Conservation (phyloP, 331 rosid genomes). For the Saraca asoca region DNA sequence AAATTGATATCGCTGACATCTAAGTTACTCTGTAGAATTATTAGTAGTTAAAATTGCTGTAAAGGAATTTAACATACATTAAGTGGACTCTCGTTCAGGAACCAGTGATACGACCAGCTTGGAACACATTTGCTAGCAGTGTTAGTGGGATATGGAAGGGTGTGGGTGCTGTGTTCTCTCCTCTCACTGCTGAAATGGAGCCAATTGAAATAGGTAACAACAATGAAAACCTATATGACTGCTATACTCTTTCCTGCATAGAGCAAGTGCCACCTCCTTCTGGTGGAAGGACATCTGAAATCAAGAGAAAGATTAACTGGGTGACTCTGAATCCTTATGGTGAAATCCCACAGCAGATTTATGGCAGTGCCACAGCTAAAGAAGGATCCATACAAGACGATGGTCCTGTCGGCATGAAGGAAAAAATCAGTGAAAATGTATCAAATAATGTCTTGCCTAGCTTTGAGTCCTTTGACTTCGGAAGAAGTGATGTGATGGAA, state of each 20-base stretch:
- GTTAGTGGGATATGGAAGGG: constrained; percentile 97
- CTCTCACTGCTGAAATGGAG: constrained; percentile 91
- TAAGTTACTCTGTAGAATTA: constrained; percentile 17
- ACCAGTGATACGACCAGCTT: constrained; percentile 82
- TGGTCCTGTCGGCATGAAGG: constrained; percentile 29
- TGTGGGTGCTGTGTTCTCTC: constrained; percentile 93
- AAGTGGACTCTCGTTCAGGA: constrained; percentile 59
- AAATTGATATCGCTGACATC: background rate
- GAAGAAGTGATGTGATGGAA: constrained; percentile 78
- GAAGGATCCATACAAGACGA: constrained; percentile 33
- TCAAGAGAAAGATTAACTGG: constrained; percentile 81
- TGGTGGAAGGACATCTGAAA: constrained; percentile 49
- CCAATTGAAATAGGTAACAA: constrained; percentile 72
- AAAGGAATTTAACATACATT: constrained; percentile 25
- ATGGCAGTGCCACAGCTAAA: constrained; percentile 30
- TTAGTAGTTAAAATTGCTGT: constrained; percentile 7
- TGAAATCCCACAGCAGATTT: constrained; percentile 50
- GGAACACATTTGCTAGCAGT: constrained; percentile 93
- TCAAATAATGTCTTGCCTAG: constrained; percentile 54
- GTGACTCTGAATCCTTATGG: constrained; percentile 89
- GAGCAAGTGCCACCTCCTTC: constrained; percentile 59
- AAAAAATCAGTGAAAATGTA: constrained; percentile 21
- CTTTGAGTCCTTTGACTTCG: constrained; percentile 70
- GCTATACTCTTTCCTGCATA: constrained; percentile 73
- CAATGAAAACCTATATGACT: constrained; percentile 76